Evolutionary conservation across 768 basidiomycete species (phyloP), one percentile per base, ranked within the genome.

Genomic region (Daedalea quercina): DNA sequence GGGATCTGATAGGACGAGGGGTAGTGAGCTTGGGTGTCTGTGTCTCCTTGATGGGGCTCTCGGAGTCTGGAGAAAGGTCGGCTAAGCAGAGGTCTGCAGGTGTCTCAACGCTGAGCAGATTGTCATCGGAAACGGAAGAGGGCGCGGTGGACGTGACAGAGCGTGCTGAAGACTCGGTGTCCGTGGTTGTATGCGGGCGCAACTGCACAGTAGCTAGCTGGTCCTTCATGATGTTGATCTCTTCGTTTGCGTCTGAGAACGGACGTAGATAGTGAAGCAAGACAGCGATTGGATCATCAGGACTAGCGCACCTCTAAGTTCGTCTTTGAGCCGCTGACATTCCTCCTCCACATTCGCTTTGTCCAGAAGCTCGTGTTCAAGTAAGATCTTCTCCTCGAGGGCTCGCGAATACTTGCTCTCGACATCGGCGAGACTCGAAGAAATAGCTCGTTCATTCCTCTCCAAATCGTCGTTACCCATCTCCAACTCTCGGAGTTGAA

Each of bases 381-480:
- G 78, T 24, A 99, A 72, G 51, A 97, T 97, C 72, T 97, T 98
- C 73, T 98, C 94, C 69, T 99, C 96, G 31, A 98, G 74, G 1
- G 87, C 88, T 50, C 85, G 80, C 54, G 93, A 84, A 71, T 98
- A 95, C 67, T 87, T 92, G 60, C 81, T 74, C 70, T 96, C 94
- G 61, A 91, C 75, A 65, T 90, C 88, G 3, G 86, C 87, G 60
- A 94, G 70, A 60, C 81, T 88, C 46, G 87, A 90, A 9, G 87
- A 80, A 40, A 90, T 86, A 47, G 88, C 89, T 25, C 96, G 82
- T 65, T 97, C 95, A 67, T 88, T 94, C 57, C 94, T 79, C 66
- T 98, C 96, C 53, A 99, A 76, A 70, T 98, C 94, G 63, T 99
- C 96, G 63, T 96, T 97, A 44, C 95, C 95, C 82, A 98, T 88